Base-by-base conservation (phyloP, 2,329 filamentous ascomycete genomes). In the Sordariomycetes sp. region DNA sequence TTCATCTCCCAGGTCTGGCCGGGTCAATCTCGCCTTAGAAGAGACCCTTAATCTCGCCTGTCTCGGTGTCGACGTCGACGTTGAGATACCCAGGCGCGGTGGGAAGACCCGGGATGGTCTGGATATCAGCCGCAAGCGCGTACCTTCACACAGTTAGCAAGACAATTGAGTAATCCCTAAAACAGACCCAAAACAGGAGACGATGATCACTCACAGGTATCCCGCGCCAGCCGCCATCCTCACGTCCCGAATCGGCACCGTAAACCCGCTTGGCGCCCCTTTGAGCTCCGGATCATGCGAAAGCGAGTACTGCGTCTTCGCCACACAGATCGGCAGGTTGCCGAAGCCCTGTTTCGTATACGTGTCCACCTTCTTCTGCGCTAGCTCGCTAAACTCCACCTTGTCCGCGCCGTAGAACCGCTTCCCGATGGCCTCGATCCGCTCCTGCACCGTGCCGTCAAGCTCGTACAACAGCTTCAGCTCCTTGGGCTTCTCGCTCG, bases 221-320 rank as follows among this genome's bases (percentile, higher is more conserved):
- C 94, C 94, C 61, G 90, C 94, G 67, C 94, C 94, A 59, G 91
- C 91, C 32, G 94, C 94, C 79, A 99, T 84, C 61, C 91, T 80
- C 45, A 99, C 92, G 68, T 99, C 94, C 59, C 92, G 79, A 64
- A 99, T 96, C 1, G 94, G 94, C 6, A 99, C 84, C 0, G 89
- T 95, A 72, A 97, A 99, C 59, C 92, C 94, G 3, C 86, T 89
- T 25, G 94, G 94, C 10, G 94, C 94, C 61, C 94, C 94, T 81
- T 99, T 99, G 65, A 97, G 79, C 12, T 88, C 84, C 2, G 92
- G 87, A 69, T 99, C 90, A 71, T 97, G 92, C 59, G 87, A 94
- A 54, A 99, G 79, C 36, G 89, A 95, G 76, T 99, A 99, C 72
- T 99, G 94, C 15, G 94, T 99, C 84, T 99, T 99, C 61, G 94